Evolutionary conservation across 2,329 filamentous ascomycete species (phyloP), one percentile per base, ranked within the genome.

Genomic region (Chaetomiaceae sp.): DNA sequence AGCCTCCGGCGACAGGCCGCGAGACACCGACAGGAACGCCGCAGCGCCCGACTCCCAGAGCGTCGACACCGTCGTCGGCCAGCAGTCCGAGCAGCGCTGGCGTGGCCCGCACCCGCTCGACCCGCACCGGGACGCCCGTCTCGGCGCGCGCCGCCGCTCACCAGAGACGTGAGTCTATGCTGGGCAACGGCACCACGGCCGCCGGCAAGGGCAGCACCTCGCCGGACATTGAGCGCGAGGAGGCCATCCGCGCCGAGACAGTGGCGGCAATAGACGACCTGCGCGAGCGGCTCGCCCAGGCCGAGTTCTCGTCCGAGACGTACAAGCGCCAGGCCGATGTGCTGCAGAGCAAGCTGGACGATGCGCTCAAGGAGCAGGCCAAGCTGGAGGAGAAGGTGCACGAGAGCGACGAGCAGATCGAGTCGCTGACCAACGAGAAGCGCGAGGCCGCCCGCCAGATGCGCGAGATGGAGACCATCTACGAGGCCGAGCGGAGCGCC

Each of bases 381-480:
- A 88, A 86, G 68, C 71, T 96, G 29, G 93, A 98, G 65, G 91
- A 97, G 64, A 82, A 81, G 53, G 75, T 86, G 37, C 90, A 96
- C 63, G 90, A 95, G 66, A 83, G 81, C 60, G 89, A 93, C 51
- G 87, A 91, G 65, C 82, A 84, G 60, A 78, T 91, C 48, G 89
- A 95, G 65, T 72, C 78, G 7, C 73, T 97, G 44, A 81, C 83
- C 60, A 89, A 87, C 59, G 88, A 95, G 60, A 90, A 93, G 69
- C 81, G 87, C 58, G 90, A 97, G 57, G 76, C 84, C 45, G 79
- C 83, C 24, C 80, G 89, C 53, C 85, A 94, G 66, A 86, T 88
- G 61, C 81, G 91, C 54, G 93, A 98, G 65, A 83, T 96, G 70
- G 90, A 96, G 66, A 82, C 83, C 54, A 90, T 94, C 54, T 94